Percentiles rank a stretch among this genome's conserved stretches.
Evolutionary conservation across 164 flowering plant genomes (phyloP).

Genomic region (Sextonia rubra): DNA sequence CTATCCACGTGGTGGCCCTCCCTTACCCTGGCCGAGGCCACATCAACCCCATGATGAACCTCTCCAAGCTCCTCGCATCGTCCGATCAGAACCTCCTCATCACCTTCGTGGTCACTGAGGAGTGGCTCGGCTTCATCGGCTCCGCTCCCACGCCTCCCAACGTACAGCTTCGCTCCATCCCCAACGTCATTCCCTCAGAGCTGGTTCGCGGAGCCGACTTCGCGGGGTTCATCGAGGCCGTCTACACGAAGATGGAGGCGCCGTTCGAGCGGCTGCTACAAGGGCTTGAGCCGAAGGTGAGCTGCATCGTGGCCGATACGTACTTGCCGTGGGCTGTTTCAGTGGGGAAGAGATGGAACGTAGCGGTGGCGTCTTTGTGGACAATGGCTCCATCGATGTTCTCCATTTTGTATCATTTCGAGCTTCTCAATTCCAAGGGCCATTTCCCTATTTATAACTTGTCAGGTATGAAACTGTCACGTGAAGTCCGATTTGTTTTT

Average conservation of each 20-base stretch:
- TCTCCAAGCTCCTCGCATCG: conserved; percentile 37
- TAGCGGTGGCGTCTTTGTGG: conserved; percentile 52
- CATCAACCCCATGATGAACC: conserved; percentile 59
- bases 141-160: conserved; percentile 29
- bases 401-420: conserved; percentile 29
- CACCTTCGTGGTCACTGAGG: conserved; percentile 69
- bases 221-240: conserved; percentile 48
- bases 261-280: conserved; percentile 56
- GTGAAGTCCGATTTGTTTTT: too few species aligned
- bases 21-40: conserved; percentile 63
- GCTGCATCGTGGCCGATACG: conserved; percentile 43
- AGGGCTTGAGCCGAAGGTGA: conserved; percentile 26
- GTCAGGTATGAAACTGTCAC: conserved; percentile 26
- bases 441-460: conserved; percentile 27
- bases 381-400: conserved; percentile 47
- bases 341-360: conserved; percentile 40
- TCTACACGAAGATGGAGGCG: conserved; percentile 41
- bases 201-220: conserved; percentile 39
- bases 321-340: conserved; percentile 40
- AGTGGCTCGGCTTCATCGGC: conserved; percentile 61
- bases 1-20: conserved; percentile 42
- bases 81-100: conserved; percentile 18
- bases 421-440: conserved; percentile 28
- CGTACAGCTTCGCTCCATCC: conserved; percentile 47
- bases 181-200: conserved; percentile 80